Conservation (phyloP, 129 eudicot genomes). For the Kitagawia praeruptora region DNA sequence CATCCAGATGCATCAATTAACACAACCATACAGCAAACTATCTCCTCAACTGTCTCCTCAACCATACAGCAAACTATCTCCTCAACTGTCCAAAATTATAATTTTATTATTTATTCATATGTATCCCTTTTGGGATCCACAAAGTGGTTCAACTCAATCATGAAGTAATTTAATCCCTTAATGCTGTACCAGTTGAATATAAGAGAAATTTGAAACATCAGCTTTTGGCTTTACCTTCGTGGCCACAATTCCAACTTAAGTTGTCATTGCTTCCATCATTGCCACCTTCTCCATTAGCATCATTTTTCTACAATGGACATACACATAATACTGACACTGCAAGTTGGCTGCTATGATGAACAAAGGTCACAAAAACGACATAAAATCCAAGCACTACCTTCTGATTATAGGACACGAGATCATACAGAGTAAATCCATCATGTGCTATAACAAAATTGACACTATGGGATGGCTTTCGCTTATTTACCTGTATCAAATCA, state of each 20-base stretch:
- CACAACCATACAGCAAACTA: background rate
- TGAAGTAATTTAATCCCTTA: background rate
- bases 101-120: background rate
- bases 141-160: background rate
- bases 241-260: slow-evolving; percentile 94
- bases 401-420: slow-evolving; percentile 80
- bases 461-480: slow-evolving; percentile 90
- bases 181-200: background rate
- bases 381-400: slow-evolving; percentile 43
- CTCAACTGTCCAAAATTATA: background rate
- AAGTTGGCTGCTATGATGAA: slow-evolving; percentile 5
- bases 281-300: slow-evolving; percentile 96
- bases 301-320: slow-evolving; percentile 57
- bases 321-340: slow-evolving; percentile 11
- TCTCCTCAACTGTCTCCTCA: background rate
- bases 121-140: background rate
- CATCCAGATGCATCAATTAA: background rate
- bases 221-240: slow-evolving; percentile 52
- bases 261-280: slow-evolving; percentile 95
- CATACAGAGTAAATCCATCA: slow-evolving; percentile 95
- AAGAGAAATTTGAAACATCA: background rate
- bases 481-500: slow-evolving; percentile 51
- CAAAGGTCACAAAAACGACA: background rate
- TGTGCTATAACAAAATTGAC: slow-evolving; percentile 88
- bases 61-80: background rate